Evolutionary conservation across 2,329 filamentous ascomycete genomes (phyloP).

Genomic region (Fusarium continuum): DNA sequence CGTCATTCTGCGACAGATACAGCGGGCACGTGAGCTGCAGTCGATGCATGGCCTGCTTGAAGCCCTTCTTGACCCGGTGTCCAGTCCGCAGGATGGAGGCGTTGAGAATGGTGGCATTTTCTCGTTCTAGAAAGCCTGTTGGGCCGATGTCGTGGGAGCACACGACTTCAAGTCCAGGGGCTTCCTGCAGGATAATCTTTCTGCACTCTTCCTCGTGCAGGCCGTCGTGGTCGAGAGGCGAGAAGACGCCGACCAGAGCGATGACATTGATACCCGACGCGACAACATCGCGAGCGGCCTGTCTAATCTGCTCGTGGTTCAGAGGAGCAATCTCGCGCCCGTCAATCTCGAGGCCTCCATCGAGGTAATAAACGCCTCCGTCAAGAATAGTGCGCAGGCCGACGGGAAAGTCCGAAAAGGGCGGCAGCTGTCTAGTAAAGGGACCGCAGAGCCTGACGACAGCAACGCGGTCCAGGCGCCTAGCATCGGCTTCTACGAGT

Average conservation of each 20-base stretch:
- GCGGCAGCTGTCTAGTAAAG: conserved; percentile 55
- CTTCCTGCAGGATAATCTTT: conserved; percentile 49
- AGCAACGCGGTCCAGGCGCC: conserved; percentile 55
- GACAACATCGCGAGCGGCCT: conserved; percentile 46
- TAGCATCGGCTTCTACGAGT: conserved; percentile 56
- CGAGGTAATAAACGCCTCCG: conserved; percentile 53
- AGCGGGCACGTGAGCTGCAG: conserved; percentile 55
- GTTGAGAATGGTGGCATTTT: conserved; percentile 65
- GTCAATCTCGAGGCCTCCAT: conserved; percentile 60
- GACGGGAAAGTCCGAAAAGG: conserved; percentile 57
- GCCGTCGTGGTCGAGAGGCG: conserved; percentile 54
- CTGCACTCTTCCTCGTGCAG: conserved; percentile 53
- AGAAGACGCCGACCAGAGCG: conserved; percentile 57
- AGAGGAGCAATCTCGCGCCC: conserved; percentile 55
- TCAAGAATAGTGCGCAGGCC: conserved; percentile 53
- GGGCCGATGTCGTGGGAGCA: conserved; percentile 56
- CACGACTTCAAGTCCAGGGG: conserved; percentile 50
- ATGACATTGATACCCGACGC: conserved; percentile 50
- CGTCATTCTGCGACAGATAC: conserved; percentile 64
- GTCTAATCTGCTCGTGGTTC: conserved; percentile 50
- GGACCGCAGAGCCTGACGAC: conserved; percentile 58
- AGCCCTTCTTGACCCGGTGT: conserved; percentile 56
- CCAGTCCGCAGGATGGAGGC: conserved; percentile 61
- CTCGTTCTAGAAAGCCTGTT: conserved; percentile 56
- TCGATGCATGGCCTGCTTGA: conserved; percentile 56